Evolutionary conservation across 2,329 filamentous ascomycete genomes (phyloP), one percentile per base, ranked within the genome.

Genomic region (Cordyceps cicadae): DNA sequence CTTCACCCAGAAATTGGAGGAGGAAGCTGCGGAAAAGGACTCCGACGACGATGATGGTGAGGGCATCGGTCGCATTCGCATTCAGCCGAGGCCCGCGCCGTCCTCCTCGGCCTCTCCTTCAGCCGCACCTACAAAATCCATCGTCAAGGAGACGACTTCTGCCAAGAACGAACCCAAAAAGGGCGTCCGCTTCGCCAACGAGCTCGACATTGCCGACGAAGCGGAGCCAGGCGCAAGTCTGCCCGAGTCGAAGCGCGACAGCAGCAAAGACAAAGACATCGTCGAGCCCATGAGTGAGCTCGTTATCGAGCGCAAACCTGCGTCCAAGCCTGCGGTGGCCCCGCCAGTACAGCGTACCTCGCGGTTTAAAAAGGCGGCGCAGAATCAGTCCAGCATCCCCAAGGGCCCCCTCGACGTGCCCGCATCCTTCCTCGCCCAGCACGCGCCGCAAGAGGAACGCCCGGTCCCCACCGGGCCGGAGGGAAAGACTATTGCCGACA

Each of bases 121-220:
- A 63, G 60, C 41, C 32, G 65, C 50, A 1, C 73, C 70, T 2
- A 34, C 64, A 15, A 75, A 72, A 53, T 74, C 74, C 19, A 72
- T 64, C 43, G 64, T 74, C 32, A 73, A 71, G 43, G 70, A 72
- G 51, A 70, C 66, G 53, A 66, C 67, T 29, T 46, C 61, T 41
- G 60, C 62, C 9, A 64, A 64, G 3, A 39, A 45, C 11, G 63
- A 67, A 15, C 66, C 68, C 50, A 82, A 81, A 70, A 96, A 94
- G 75, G 87, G 83, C 17, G 92, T 96, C 29, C 84, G 87, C n/a
- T 96, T 96, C 72, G 87, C 91, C 2, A 77, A 86, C 39, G 79
- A 80, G 6, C 76, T 96, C 39, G 89, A 94, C 66, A 85, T 95
- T 64, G 87, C 88, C 53, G 71, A 71, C 3, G 75, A 72, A 52